phyloP scores from a whole-genome alignment of 768 basidiomycete genomes.

The Trichaptum fuscoviolaceum region DNA sequence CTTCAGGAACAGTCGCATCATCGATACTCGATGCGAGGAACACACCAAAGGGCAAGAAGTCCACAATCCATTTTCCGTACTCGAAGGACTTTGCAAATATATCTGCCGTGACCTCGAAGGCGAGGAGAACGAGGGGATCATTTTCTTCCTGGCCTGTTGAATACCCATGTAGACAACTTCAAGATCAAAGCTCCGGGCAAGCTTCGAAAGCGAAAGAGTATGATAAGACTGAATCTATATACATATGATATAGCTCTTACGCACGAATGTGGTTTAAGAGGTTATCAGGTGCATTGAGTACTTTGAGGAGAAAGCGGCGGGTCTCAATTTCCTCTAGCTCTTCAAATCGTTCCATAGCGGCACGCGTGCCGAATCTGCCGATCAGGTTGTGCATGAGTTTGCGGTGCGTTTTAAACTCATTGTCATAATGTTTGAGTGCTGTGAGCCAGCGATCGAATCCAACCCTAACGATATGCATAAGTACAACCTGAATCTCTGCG shows the following conservation, averaged over 20 bases:
- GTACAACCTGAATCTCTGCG: background rate
- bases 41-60: background rate
- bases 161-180: too few species aligned
- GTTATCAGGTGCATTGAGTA: conserved; percentile 32
- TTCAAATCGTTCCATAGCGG: conserved; percentile 29
- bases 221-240: too few species aligned
- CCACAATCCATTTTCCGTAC: background rate
- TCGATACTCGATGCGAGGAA: background rate
- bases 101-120: background rate
- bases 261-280: conserved; percentile 35
- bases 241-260: too few species aligned
- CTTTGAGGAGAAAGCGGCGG: conserved; percentile 37
- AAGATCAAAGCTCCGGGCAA: too few species aligned
- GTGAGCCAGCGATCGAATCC: background rate
- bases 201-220: too few species aligned
- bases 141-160: too few species aligned
- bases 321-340: conserved; percentile 36
- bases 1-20: background rate
- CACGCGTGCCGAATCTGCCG: conserved; percentile 34
- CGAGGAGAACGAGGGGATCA: too few species aligned
- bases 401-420: background rate
- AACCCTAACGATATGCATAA: background rate
- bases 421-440: background rate
- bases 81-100: background rate
- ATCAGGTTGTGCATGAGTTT: conserved; percentile 35